phyloP scores from a whole-genome alignment of 257 asterid genomes.

The Agastache rugosa region DNA sequence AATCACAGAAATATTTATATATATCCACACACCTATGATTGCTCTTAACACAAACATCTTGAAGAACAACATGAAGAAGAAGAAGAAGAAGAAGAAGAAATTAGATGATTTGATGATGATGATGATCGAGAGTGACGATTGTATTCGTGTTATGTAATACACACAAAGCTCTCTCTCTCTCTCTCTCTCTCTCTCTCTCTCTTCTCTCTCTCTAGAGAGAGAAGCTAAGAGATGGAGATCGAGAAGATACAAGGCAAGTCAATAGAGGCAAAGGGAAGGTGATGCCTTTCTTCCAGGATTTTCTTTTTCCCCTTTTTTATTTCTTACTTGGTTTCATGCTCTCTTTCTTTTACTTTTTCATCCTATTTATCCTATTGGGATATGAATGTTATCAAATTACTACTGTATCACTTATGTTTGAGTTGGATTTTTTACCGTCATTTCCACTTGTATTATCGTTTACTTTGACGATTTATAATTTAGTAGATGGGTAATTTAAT shows the following conservation, averaged over 20 bases:
- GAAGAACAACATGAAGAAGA: constrained; percentile 11
- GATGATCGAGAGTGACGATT: too few relatives aligned
- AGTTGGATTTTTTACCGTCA: background rate
- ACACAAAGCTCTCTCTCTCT: background rate
- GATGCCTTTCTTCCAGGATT: constrained; percentile 55
- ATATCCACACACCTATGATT: background rate
- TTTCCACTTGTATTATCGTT: background rate
- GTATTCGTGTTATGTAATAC: background rate
- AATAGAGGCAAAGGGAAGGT: constrained; percentile 55
- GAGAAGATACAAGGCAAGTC: constrained; percentile 46
- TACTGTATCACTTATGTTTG: background rate
- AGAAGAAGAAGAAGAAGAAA: constrained; percentile 8
- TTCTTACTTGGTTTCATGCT: background rate
- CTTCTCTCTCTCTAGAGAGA: background rate
- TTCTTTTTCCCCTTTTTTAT: background rate
- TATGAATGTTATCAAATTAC: background rate
- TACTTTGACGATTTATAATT: too few relatives aligned
- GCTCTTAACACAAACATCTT: background rate
- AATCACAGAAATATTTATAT: constrained; percentile 19
- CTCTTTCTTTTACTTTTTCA: background rate
- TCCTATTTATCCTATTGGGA: background rate
- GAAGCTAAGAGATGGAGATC: background rate
- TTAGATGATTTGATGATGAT: too few relatives aligned
- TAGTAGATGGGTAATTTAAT: too few relatives aligned
- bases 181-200: constrained; percentile 21